Conservation (phyloP, 352 stramenopile species). For the Pythium periplocum region DNA sequence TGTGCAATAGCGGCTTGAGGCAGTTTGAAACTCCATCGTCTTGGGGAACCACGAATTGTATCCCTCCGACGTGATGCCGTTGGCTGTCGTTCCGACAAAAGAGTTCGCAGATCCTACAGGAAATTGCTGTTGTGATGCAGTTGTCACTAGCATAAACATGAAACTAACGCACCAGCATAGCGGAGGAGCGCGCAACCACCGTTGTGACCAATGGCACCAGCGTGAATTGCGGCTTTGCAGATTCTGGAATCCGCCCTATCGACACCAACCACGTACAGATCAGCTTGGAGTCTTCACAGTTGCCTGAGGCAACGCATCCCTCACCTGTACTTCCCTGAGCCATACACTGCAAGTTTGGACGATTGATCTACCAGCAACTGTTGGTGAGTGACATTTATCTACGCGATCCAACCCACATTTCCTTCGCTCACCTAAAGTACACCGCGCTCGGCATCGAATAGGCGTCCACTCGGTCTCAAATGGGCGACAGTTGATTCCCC, state of each 20-base stretch:
- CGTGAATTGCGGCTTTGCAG: conserved; percentile 72
- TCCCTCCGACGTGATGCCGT: conserved; percentile 43
- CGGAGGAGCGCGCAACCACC: conserved; percentile 65
- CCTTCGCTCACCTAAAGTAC: conserved; percentile 40
- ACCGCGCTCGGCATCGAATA: conserved; percentile 64
- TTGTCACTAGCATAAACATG: background rate
- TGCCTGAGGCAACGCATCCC: background rate
- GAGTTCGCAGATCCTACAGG: conserved; percentile 30
- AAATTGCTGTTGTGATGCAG: background rate
- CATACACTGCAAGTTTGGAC: conserved; percentile 55
- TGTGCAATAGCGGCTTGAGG: conserved; percentile 45
- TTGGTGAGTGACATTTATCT: no score
- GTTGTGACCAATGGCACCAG: conserved; percentile 58
- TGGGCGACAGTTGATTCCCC: conserved; percentile 33
- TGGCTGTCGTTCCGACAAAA: conserved; percentile 38
- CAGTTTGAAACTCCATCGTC: conserved; percentile 65
- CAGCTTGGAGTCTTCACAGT: background rate
- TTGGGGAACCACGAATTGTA: conserved; percentile 81
- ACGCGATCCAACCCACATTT: background rate
- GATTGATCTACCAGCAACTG: conserved; percentile 40
- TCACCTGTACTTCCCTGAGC: conserved; percentile 55
- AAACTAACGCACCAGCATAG: conserved; percentile 30
- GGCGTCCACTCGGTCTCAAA: conserved; percentile 31
- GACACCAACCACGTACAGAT: no score
- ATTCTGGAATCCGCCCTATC: conserved; percentile 70